phyloP scores from a whole-genome alignment of 2,329 filamentous ascomycete species.

The Paraphaeosphaeria sporulosa region DNA sequence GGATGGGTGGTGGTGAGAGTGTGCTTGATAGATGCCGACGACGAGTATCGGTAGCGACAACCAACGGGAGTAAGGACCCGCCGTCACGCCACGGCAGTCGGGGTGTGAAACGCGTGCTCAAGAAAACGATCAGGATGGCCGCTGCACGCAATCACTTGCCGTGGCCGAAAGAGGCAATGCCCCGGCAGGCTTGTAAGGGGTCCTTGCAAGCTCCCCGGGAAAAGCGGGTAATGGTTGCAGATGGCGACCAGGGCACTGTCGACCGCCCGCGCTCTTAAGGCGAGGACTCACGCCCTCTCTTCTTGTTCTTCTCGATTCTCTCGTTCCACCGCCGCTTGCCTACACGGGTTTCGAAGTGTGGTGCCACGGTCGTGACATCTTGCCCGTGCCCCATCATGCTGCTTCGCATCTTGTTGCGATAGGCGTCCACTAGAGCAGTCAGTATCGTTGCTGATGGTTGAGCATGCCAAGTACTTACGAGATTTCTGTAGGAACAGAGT shows the following conservation, averaged over 20 bases:
- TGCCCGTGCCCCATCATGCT: constrained; percentile 81
- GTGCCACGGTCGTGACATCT: constrained; percentile 75
- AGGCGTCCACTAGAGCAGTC: constrained; percentile 78
- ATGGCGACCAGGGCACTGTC: constrained; percentile 33
- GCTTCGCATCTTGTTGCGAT: constrained; percentile 87
- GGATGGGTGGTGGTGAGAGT: background rate
- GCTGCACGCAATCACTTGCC: constrained; percentile 32
- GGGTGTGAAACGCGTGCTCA: constrained; percentile 29
- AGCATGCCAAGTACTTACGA: constrained; percentile 67
- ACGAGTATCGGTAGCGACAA: constrained; percentile 2
- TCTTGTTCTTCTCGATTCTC: constrained; percentile 54
- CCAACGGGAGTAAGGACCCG: constrained; percentile 21
- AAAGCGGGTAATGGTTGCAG: constrained; percentile 41
- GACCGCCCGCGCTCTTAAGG: constrained; percentile 44
- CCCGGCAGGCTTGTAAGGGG: constrained; percentile 43
- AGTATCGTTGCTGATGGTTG: constrained; percentile 19
- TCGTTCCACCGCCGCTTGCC: constrained; percentile 74
- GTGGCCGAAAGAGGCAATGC: constrained; percentile 36
- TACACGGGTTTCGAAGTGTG: constrained; percentile 87
- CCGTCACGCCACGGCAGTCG: constrained; percentile 28
- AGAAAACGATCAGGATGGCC: constrained; percentile 22
- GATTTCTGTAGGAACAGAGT: constrained; percentile 91
- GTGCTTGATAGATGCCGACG: background rate
- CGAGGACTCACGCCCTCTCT: constrained; percentile 47
- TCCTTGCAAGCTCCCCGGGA: constrained; percentile 41